Evolutionary conservation across 1,284 basidiomycete genomes (phyloP), one percentile per base, ranked within the genome.

Genomic region (Phlebopus sp.): DNA sequence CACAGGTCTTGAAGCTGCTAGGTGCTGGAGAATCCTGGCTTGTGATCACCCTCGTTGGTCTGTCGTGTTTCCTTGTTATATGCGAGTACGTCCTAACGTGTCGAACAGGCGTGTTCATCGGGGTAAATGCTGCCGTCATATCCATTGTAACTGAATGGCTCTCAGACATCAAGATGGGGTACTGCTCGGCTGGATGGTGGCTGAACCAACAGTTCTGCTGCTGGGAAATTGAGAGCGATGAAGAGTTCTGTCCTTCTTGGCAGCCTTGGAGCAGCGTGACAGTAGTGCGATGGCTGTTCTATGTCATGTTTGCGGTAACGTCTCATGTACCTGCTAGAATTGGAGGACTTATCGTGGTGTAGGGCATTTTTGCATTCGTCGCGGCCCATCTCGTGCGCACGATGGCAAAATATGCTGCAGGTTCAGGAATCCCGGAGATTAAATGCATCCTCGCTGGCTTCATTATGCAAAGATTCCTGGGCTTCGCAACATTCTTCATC

Each of bases 361-460:
- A 96, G 93, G 77, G 77, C 5, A 55, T 76, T 2, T 94, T 97
- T 60, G 83, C 92, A 0, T 92, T 89, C 60, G 75, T 86, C 5
- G 89, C 94, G 4, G 89, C 94, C 0, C 91, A 92, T 62, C 78
- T 99, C 2, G 97, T 99, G 45, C 81, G 82, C 42, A 82, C 82
- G 4, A 84, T 97, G 59, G 94, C 96, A 2, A 94, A 88, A 44
- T 97, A 97, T 66, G 94, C 97, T 8, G 97, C 97, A 7, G 96
- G 97, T 4, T 97, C 94, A 52, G 97, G 97, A 46, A 99, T 99
- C 50, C 93, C 94, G 19, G 97, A 99, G 70, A 98, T 99, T 72
- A 99, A 99, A 64, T 98, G 95, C 67, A 98, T 99, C 58, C 73
- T 99, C 17, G 92, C 92, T 5, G 97, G 97, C 1, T 99, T 99